A percentile compares a stretch with the other conserved stretches of the same genome.
phyloP scores from a whole-genome alignment of 345 rosid species.

The Trapa bicornis region DNA sequence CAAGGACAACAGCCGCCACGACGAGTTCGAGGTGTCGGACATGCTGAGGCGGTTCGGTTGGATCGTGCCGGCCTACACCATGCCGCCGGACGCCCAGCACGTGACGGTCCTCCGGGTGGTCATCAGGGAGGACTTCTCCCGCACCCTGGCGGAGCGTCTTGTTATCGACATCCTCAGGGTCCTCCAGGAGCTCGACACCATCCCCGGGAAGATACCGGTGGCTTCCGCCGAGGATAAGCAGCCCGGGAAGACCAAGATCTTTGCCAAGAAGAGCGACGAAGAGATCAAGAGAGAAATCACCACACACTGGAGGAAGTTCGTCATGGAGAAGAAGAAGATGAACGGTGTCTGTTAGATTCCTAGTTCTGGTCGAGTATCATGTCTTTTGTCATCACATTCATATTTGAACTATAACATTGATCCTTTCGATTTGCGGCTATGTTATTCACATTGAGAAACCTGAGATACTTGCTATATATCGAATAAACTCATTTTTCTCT shows the following conservation, averaged over 20 bases:
- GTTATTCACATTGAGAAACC: too few species aligned
- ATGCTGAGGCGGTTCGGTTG: constrained; percentile 40
- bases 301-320: constrained; percentile 33
- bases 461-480: too few species aligned
- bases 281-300: constrained; percentile 31
- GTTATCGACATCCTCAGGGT: constrained; percentile 34
- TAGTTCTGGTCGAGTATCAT: too few species aligned
- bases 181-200: constrained; percentile 26
- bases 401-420: too few species aligned
- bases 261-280: constrained; percentile 14
- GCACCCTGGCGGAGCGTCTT: constrained; percentile 45
- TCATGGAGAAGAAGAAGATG: constrained; percentile 28
- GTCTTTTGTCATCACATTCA: too few species aligned
- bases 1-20: constrained; percentile 43
- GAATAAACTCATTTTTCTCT: too few species aligned
- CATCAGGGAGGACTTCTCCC: constrained; percentile 42
- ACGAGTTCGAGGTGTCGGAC: constrained; percentile 50
- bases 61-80: constrained; percentile 47
- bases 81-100: constrained; percentile 54
- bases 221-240: neutral
- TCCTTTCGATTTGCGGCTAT: too few species aligned
- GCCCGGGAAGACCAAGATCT: neutral
- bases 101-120: constrained; percentile 46
- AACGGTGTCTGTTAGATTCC: constrained; percentile 26
- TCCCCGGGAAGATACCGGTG: constrained; percentile 23